These are phyloP conservation scores for Blumeriella jaapii DNA, from an alignment of 2,329 filamentous ascomycete species.

Conservation along the genomic window DNA sequence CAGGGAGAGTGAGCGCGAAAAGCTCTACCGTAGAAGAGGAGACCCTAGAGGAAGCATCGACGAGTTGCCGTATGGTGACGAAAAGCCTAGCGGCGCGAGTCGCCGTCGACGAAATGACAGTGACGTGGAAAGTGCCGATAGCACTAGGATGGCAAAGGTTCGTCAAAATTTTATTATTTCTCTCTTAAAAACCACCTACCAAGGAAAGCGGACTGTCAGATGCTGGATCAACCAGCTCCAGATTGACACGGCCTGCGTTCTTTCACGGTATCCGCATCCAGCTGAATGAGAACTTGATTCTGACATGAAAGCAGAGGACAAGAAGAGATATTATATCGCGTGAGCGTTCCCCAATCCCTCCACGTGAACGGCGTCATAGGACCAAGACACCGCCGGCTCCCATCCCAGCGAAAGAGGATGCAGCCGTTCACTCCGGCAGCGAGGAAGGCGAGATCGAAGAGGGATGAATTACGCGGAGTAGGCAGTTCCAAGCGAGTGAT, in stretches of 20 bases:
- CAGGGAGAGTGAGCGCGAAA: constrained; percentile 81
- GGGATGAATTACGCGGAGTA: constrained; percentile 32
- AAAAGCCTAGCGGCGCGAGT: constrained; percentile 48
- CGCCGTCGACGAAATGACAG: constrained; percentile 71
- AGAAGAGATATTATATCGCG: constrained; percentile 45
- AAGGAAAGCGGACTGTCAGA: constrained; percentile 1
- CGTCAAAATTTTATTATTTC: constrained; percentile 5
- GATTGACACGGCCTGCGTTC: not conserved
- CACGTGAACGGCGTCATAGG: constrained; percentile 43
- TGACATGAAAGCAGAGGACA: constrained; percentile 35
- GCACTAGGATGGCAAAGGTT: constrained; percentile 54
- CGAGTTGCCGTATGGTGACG: constrained; percentile 83
- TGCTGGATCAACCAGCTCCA: not conserved
- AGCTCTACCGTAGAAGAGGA: constrained; percentile 68
- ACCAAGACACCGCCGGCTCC: constrained; percentile 42
- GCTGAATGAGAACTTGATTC: not conserved
- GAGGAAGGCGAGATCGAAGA: constrained; percentile 98
- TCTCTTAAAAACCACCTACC: not conserved
- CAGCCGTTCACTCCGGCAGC: constrained; percentile 56
- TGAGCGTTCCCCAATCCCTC: constrained; percentile 44
- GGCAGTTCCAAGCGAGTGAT: constrained; percentile 4
- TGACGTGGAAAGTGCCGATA: constrained; percentile 51
- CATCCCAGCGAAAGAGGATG: constrained; percentile 32
- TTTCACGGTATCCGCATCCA: not conserved
- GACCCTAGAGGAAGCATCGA: constrained; percentile 72